Evolutionary conservation across 163 green algal genomes (phyloP).

Genomic region (Chlorella variabilis): DNA sequence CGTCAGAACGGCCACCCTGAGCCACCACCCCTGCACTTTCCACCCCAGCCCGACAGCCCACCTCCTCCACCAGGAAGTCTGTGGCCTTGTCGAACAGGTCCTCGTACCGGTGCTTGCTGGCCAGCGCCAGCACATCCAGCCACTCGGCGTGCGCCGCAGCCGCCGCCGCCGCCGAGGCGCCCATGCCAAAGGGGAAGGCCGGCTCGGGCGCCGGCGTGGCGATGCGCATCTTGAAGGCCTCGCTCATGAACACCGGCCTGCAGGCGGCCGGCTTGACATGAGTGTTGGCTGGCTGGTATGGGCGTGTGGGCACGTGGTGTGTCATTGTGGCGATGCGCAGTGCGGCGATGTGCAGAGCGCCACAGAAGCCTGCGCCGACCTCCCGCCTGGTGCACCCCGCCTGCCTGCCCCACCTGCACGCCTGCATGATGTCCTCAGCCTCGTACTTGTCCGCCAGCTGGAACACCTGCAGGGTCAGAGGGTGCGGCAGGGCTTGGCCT

Average conservation of each 20-base stretch:
- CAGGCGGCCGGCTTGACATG: no score
- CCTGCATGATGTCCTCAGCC: slow-evolving; percentile 14
- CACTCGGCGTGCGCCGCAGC: neutral
- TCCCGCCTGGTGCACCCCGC: no score
- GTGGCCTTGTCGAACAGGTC: slow-evolving; percentile 19
- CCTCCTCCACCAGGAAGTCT: neutral
- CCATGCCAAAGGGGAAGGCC: neutral
- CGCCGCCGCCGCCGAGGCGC: neutral
- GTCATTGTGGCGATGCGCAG: no score
- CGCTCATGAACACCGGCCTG: slow-evolving; percentile 9
- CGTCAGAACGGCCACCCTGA: no score
- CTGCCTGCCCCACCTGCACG: slow-evolving; percentile 38
- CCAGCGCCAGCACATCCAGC: slow-evolving; percentile 18
- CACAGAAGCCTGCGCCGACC: no score
- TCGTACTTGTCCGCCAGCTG: slow-evolving; percentile 34
- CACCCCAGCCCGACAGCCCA: neutral
- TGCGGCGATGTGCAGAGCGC: no score
- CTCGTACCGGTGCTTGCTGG: slow-evolving; percentile 31
- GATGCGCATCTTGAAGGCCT: neutral
- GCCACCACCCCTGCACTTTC: no score
- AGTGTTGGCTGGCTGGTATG: no score
- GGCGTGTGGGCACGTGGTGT: no score
- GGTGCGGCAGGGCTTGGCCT: no score
- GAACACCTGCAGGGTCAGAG: slow-evolving; percentile 29
- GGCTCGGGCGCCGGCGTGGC: neutral